Evolutionary conservation across 2,329 filamentous ascomycete genomes (phyloP).

Genomic region (Aspergillus viridinutans): DNA sequence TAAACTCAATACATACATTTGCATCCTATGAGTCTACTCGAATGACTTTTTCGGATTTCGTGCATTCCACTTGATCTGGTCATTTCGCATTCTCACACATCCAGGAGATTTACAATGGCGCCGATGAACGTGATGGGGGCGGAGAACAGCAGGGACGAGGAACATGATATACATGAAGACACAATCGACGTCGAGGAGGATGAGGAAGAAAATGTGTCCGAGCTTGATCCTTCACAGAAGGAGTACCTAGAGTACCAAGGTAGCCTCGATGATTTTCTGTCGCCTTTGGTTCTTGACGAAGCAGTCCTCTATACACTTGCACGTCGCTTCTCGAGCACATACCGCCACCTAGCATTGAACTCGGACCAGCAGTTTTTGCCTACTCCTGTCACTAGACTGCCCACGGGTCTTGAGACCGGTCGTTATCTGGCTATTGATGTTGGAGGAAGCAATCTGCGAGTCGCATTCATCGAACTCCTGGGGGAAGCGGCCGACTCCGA

Average conservation of each 20-base stretch:
- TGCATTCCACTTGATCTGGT: not conserved
- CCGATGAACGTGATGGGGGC: conserved; percentile 20
- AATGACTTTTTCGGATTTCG: not conserved
- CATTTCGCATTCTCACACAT: not conserved
- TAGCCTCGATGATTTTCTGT: conserved; percentile 38
- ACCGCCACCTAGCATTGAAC: conserved; percentile 40
- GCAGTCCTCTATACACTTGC: conserved; percentile 42
- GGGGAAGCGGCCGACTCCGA: conserved; percentile 40
- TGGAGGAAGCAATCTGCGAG: conserved; percentile 53
- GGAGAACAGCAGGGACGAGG: conserved; percentile 25
- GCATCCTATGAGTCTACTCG: not conserved
- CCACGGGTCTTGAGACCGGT: conserved; percentile 51
- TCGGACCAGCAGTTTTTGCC: conserved; percentile 47
- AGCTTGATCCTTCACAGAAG: conserved; percentile 25
- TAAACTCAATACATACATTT: not conserved
- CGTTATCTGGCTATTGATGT: conserved; percentile 56
- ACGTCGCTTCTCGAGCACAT: conserved; percentile 43
- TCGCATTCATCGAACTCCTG: conserved; percentile 53
- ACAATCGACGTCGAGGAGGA: conserved; percentile 32
- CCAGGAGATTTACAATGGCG: conserved; percentile 16
- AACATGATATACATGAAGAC: conserved; percentile 27
- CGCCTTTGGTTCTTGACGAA: conserved; percentile 40
- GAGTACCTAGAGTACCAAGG: conserved; percentile 30
- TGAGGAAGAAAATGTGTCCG: conserved; percentile 27
- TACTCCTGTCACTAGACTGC: conserved; percentile 44